Conservation (phyloP, 2,329 filamentous ascomycete species). For the Aurifilum marmelostoma region DNA sequence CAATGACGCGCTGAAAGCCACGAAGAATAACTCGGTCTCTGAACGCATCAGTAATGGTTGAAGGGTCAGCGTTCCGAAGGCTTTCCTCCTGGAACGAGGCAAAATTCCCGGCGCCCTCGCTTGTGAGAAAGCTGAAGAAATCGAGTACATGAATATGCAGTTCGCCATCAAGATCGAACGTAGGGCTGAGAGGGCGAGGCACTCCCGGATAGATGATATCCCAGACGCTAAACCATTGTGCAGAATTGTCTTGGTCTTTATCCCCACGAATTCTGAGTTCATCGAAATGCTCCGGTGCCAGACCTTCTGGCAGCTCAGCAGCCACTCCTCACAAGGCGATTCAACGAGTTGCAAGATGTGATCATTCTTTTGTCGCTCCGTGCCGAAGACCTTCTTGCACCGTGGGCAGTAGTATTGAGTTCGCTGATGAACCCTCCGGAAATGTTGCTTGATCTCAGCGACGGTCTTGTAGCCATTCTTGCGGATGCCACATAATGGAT, state of each 20-base stretch:
- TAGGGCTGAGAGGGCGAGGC: not conserved
- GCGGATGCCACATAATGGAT: slow-evolving; percentile 7
- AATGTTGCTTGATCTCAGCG: slow-evolving; percentile 11
- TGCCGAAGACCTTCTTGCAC: not conserved
- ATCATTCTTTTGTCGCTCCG: not conserved
- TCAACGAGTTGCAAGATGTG: not conserved
- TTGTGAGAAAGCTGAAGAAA: not conserved
- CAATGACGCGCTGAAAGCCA: not conserved
- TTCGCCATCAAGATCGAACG: slow-evolving; percentile 3
- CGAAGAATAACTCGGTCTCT: not conserved
- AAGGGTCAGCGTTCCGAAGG: not conserved
- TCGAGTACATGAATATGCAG: slow-evolving; percentile 1
- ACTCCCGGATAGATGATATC: slow-evolving; percentile 9
- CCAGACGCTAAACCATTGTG: slow-evolving; percentile 17
- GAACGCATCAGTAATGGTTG: not conserved
- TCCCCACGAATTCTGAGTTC: not conserved
- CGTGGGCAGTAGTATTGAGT: slow-evolving; percentile 7
- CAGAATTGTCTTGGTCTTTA: not conserved
- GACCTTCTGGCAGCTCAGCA: slow-evolving; percentile 3
- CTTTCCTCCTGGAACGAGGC: not conserved
- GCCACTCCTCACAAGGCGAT: not conserved
- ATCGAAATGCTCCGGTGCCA: not conserved
- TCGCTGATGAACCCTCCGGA: not conserved
- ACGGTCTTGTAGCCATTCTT: slow-evolving; percentile 4
- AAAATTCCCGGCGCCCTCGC: not conserved